Evolutionary conservation across 441 rosid genomes (phyloP).

Genomic region (Syzygium malaccense): DNA sequence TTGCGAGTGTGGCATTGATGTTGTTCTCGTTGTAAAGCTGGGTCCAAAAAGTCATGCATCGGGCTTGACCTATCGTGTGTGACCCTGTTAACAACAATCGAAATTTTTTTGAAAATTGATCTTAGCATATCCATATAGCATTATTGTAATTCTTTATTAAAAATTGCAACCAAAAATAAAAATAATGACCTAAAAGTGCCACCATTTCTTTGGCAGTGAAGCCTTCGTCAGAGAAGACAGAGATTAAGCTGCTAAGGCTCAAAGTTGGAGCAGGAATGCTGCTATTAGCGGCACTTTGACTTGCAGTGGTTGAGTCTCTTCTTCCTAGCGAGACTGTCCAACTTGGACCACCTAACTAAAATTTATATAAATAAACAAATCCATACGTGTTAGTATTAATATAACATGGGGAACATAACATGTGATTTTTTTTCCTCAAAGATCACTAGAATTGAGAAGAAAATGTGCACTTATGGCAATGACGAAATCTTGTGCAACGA

Average conservation of each 20-base stretch:
- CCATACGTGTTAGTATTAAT: not conserved
- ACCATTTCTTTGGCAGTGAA: not conserved
- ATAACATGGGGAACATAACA: not conserved
- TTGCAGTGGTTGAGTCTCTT: not conserved
- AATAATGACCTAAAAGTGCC: not conserved
- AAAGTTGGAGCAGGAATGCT: not conserved
- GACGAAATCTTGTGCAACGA: not conserved
- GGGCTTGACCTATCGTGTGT: not conserved
- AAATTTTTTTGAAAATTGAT: too few relatives aligned
- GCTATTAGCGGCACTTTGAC: not conserved
- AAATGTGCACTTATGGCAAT: not conserved
- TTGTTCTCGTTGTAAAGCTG: not conserved
- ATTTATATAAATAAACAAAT: too few relatives aligned
- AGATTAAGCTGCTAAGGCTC: not conserved
- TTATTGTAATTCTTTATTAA: not conserved
- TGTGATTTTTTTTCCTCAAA: not conserved
- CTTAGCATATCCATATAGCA: not conserved
- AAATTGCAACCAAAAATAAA: rapidly evolving
- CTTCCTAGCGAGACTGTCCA: not conserved
- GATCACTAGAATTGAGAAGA: not conserved
- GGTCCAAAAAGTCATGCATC: not conserved
- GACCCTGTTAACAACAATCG: not conserved
- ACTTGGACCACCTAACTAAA: not conserved
- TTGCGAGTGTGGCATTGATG: rapidly evolving
- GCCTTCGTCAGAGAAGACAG: not conserved